Evolutionary conservation across 2,329 filamentous ascomycete species (phyloP), one percentile per base, ranked within the genome.

Genomic region (Furcasterigmium sp.): DNA sequence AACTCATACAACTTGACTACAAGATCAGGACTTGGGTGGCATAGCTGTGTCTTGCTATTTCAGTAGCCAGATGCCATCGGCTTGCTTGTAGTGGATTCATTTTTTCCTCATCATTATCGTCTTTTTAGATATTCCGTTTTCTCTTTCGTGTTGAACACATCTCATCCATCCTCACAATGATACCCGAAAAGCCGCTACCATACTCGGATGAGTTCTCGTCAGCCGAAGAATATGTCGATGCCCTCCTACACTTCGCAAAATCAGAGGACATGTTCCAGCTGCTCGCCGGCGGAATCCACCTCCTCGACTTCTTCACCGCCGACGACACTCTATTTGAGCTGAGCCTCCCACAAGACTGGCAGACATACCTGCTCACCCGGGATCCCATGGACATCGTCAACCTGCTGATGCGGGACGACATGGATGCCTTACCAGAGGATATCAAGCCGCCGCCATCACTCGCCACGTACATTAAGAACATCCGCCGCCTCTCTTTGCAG

Each of bases 271-370:
- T 89, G 2, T 90, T 96, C 53, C 85, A 88, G 51, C 88, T 87
- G 20, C 75, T 98, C n/a, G 95, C 90, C 59, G 93, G 93, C 42
- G 91, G 91, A n/a, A 87, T 97, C 1, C 93, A 98, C 59, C 91
- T 98, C 49, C 75, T 97, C 44, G 93, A 98, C 62, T 97, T 98
- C 65, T 89, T 96, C 67, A 96, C 90, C 3, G 80, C 81, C 34
- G 80, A 89, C 38, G 87, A 89, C 5, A 85, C 89, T 50, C 75
- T 96, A 0, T 98, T 95, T 61, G 79, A 85, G 41, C 73, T 77
- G 2, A 76, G 91, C 2, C 64, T 98, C 2, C 87, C 90, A 0
- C 61, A 76, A 47, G 82, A 90, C 62, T 98, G 93, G 93, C 80
- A 87, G 50, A 59, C 71, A 0, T 97, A 90, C 67, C 83, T 97